phyloP scores from a whole-genome alignment of 2,329 filamentous ascomycete species.

The Neofusicoccum parvum region DNA sequence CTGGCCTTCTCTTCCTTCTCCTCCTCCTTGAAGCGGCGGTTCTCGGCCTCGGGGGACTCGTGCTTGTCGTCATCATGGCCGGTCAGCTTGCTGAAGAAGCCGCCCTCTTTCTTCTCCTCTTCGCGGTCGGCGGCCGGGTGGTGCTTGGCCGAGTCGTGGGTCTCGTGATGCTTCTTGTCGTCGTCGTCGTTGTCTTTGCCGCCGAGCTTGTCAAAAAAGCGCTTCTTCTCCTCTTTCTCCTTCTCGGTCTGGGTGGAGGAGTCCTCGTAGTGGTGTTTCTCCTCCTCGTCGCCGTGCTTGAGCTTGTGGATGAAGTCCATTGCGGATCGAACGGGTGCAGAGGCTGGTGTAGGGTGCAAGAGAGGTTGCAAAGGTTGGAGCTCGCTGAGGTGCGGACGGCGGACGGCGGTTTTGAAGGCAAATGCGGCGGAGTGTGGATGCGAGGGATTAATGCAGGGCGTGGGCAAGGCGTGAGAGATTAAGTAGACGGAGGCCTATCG shows the following conservation, averaged over 20 bases:
- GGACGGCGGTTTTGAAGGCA: not conserved
- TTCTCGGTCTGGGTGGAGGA: conserved; percentile 11
- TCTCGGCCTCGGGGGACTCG: conserved; percentile 19
- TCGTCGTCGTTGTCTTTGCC: conserved; percentile 5
- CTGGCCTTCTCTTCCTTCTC: conserved; percentile 19
- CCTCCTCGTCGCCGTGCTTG: conserved; percentile 14
- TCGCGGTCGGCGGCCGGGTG: conserved; percentile 21
- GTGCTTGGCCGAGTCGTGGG: conserved; percentile 11
- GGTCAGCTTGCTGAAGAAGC: conserved; percentile 19
- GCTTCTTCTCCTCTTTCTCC: conserved; percentile 9
- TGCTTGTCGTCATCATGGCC: conserved; percentile 14
- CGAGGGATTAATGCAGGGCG: not conserved
- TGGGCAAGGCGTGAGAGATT: conserved; percentile 2
- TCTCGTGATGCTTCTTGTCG: conserved; percentile 4
- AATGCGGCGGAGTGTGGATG: not conserved
- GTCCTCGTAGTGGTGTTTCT: conserved; percentile 10
- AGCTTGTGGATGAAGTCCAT: conserved; percentile 21
- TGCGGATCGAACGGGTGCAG: not conserved
- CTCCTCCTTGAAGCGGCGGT: conserved; percentile 15
- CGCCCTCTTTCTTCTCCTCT: conserved; percentile 8
- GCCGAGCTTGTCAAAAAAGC: conserved; percentile 11
- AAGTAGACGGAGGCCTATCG: conserved; percentile 5
- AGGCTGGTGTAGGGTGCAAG: not conserved
- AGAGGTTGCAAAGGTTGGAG: not conserved
- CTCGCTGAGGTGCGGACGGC: not conserved